A percentile compares a stretch with the other conserved stretches of the same genome.
phyloP scores from a whole-genome alignment of 2,329 filamentous ascomycete species.

The Neofusicoccum sp. region DNA sequence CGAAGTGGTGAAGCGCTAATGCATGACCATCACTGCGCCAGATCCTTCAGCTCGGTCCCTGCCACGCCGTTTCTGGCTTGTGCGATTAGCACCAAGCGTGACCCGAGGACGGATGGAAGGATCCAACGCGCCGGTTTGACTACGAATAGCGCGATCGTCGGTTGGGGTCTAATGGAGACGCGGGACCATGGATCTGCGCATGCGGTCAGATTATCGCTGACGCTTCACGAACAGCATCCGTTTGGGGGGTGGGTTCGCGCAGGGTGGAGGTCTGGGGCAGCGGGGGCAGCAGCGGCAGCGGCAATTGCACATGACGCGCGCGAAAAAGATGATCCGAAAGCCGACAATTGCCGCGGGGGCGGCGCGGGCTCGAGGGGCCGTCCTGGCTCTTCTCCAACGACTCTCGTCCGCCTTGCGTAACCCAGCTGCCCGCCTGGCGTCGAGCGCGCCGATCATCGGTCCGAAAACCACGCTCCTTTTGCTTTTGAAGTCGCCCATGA shows the following conservation, averaged over 20 bases:
- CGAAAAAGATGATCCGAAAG: background rate
- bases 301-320: background rate
- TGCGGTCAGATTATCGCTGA: too few relatives aligned
- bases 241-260: too few relatives aligned
- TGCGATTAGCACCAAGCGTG: background rate
- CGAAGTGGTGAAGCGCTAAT: too few relatives aligned
- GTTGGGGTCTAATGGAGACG: background rate
- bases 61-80: too few relatives aligned
- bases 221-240: too few relatives aligned
- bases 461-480: background rate
- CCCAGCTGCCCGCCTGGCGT: background rate
- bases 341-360: background rate
- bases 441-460: constrained; percentile 2
- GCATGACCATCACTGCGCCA: too few relatives aligned
- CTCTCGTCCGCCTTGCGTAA: background rate
- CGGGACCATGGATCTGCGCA: too few relatives aligned
- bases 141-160: background rate
- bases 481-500: background rate
- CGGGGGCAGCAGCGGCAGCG: background rate
- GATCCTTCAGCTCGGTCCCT: too few relatives aligned
- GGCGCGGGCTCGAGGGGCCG: background rate
- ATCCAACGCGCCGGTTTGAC: background rate
- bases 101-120: too few relatives aligned
- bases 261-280: too few relatives aligned
- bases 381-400: background rate